These are phyloP conservation scores for Oryza rufipogon DNA, from an alignment of 176 grass and related monocot species.

Conservation along the genomic window DNA sequence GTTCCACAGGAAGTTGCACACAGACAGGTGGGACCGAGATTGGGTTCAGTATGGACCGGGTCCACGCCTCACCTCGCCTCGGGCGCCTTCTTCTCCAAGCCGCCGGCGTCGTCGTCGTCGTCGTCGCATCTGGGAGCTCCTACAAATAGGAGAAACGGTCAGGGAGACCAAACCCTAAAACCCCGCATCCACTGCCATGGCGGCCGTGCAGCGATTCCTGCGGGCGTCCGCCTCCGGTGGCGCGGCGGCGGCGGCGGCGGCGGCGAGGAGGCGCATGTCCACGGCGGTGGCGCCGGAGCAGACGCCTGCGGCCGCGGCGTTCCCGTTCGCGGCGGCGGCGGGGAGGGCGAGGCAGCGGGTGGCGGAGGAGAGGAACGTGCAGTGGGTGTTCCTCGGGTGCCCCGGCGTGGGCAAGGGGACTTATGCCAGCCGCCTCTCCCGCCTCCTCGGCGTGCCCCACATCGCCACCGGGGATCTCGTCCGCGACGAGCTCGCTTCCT, in stretches of 20 bases:
- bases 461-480: conserved; percentile 96
- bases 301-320: not conserved
- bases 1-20: not conserved
- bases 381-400: conserved; percentile 96
- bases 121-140: conserved; percentile 37
- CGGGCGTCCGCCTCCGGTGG: not conserved
- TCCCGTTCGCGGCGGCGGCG: conserved; percentile 10
- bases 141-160: conserved; percentile 32
- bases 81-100: conserved; percentile 34
- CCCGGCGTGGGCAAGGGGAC: conserved; percentile 93
- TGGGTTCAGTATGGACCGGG: not conserved
- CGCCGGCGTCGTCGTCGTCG: no score
- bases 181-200: not conserved
- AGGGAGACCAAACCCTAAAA: conserved; percentile 36
- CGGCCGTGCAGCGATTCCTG: not conserved
- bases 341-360: conserved; percentile 25
- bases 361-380: conserved; percentile 70
- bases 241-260: not conserved
- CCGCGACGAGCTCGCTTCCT: conserved; percentile 80
- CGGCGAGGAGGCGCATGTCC: conserved; percentile 37
- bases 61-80: conserved; percentile 8
- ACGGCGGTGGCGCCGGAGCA: conserved; percentile 42
- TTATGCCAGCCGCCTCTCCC: conserved; percentile 82
- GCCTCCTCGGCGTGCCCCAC: conserved; percentile 80
- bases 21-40: not conserved